Evolutionary conservation across 148 eudicot species (phyloP).

Genomic region (Amaranthus hypochondriacus): DNA sequence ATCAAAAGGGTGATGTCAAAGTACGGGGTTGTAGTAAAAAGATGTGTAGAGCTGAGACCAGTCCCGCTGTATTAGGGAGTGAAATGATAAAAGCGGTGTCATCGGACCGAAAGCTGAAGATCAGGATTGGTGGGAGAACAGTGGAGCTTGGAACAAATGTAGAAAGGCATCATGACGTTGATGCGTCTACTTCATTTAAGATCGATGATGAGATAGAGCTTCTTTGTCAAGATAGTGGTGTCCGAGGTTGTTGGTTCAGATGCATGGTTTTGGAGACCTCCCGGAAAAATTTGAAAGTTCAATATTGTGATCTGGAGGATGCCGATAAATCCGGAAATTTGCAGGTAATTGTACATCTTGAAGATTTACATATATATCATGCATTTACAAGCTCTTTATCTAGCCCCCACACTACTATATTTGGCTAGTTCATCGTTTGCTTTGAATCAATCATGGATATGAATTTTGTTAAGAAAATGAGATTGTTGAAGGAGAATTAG

Average conservation of each 20-base stretch:
- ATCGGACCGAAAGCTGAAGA: constrained; percentile 25
- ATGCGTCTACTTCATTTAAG: constrained; percentile 23
- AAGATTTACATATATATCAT: neutral
- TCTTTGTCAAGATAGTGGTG: constrained; percentile 82
- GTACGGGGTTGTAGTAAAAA: constrained; percentile 7
- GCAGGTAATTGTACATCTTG: constrained; percentile 41
- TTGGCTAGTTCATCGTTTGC: no score
- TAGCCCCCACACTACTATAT: no score
- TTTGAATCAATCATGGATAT: no score
- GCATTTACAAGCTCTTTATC: no score
- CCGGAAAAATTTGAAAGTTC: constrained; percentile 47
- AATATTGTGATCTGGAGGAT: constrained; percentile 74
- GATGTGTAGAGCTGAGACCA: constrained; percentile 14
- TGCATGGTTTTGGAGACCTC: constrained; percentile 56
- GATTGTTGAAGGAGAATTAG: no score
- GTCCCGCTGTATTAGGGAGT: constrained; percentile 8
- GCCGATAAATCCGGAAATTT: constrained; percentile 57
- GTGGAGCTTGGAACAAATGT: constrained; percentile 2
- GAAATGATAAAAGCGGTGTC: constrained; percentile 16
- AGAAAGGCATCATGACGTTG: constrained; percentile 22
- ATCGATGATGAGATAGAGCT: constrained; percentile 63
- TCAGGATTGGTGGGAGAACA: constrained; percentile 25
- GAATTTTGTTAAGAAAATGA: no score
- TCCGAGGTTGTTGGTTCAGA: constrained; percentile 93
- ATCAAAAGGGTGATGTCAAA: constrained; percentile 3